Base-by-base conservation (phyloP, 176 grass and related monocot genomes). In the Triticum dicoccoides region DNA sequence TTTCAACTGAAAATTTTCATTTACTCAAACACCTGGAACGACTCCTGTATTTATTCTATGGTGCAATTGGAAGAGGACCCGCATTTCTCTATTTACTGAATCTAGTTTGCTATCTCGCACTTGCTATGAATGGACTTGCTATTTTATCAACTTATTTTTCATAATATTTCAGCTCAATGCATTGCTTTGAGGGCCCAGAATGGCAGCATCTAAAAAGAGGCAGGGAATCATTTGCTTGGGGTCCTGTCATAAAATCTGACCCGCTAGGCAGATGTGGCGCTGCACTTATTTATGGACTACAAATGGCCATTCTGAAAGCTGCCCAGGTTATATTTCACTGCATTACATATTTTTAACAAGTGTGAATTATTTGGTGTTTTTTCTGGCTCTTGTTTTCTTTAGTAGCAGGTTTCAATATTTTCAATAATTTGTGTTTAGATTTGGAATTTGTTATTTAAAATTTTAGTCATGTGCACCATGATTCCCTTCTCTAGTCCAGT, bases 121-220 rank as follows among this genome's bases (percentile, higher is more conserved):
- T 80, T 45, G 11, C 34, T 69, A 83, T 63, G 77, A 41, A 33
- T 66, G 75, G 82, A 32, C 65, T 5, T 1, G 10, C 9, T 75
- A n/a, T 27, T 24, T 47, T 83, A 77, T 45, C 20, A 63, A 5
- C 24, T 81, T 82, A 47, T 66, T 39, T 25, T 68, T 84, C 30
- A 21, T 89, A 15, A 86, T 86, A 69, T 85, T 89, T 61, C 83
- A 98, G 96, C 85, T 98, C 96, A 63, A 98, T 98, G 96, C 96
- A 98, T 81, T 98, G 96, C 79, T 98, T 98, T 85, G 96, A 98
- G 87, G 96, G 96, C 62, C 90, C 93, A 61, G 96, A 98, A 42
- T 98, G 96, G 96, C 85, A 89, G 69, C 87, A 95, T 89, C 71
- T 98, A 88, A 98, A 98, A 87, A 95, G 96, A 82, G 96, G 96